phyloP scores from a whole-genome alignment of 2,329 filamentous ascomycete species.

The Stagonosporopsis chrysanthemi region DNA sequence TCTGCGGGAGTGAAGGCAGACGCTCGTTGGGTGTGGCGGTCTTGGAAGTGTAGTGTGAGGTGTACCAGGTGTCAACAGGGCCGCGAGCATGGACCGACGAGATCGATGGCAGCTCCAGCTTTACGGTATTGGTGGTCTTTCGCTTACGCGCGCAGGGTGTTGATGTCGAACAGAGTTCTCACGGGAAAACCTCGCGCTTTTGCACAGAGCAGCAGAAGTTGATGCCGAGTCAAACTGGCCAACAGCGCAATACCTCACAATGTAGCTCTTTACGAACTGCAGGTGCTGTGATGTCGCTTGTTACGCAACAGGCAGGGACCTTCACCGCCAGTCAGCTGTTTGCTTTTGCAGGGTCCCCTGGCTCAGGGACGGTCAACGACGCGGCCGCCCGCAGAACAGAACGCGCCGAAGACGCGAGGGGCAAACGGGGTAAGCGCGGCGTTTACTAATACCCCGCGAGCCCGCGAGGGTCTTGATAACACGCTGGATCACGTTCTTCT shows the following conservation, averaged over 20 bases:
- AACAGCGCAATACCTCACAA: background rate
- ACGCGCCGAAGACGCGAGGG: constrained; percentile 37
- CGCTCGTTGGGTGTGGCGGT: constrained; percentile 75
- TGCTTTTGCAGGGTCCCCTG: constrained; percentile 31
- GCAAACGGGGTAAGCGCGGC: constrained; percentile 37
- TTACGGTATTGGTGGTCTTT: constrained; percentile 69
- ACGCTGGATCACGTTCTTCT: background rate
- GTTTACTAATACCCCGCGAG: background rate
- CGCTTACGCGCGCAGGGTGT: constrained; percentile 15
- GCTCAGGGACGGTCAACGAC: constrained; percentile 26
- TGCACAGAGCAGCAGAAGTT: constrained; percentile 38
- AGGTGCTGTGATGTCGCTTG: constrained; percentile 26
- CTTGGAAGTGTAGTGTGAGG: constrained; percentile 70
- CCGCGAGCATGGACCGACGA: constrained; percentile 83
- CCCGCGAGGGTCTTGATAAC: constrained; percentile 19
- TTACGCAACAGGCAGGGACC: constrained; percentile 24
- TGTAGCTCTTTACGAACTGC: constrained; percentile 20
- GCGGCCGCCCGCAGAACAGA: constrained; percentile 26
- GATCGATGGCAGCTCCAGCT: constrained; percentile 92
- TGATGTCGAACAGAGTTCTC: constrained; percentile 20
- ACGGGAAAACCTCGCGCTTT: constrained; percentile 28
- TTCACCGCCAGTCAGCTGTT: constrained; percentile 49
- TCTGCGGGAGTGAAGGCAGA: constrained; percentile 74
- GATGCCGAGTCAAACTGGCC: constrained; percentile 3
- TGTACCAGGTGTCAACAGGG: constrained; percentile 76